Evolutionary conservation across 2,329 filamentous ascomycete genomes (phyloP).

Genomic region (Didymella pinodella): DNA sequence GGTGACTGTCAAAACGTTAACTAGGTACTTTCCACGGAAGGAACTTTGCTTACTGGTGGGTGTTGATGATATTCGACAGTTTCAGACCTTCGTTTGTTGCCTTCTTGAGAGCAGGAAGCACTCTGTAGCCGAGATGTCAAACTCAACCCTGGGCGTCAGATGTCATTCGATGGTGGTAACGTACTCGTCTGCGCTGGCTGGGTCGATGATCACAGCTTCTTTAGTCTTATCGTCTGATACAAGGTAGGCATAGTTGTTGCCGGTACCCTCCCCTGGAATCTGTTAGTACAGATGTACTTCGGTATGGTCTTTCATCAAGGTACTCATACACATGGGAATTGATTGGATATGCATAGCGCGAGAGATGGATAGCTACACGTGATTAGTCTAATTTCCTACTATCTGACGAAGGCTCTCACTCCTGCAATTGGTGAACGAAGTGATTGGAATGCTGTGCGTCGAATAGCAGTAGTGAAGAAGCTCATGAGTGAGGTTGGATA

Average conservation of each 20-base stretch:
- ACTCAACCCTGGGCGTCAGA: neutral
- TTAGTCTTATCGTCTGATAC: conserved; percentile 60
- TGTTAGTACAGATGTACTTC: conserved; percentile 5
- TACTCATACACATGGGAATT: conserved; percentile 81
- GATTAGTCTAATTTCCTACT: conserved; percentile 28
- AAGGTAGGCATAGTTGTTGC: conserved; percentile 84
- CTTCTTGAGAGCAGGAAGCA: conserved; percentile 73
- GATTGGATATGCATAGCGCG: conserved; percentile 84
- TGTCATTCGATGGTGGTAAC: conserved; percentile 33
- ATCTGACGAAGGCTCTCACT: conserved; percentile 18
- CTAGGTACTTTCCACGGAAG: neutral
- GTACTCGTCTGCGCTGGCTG: conserved; percentile 79
- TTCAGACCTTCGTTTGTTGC: conserved; percentile 80
- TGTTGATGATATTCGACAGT: conserved; percentile 90
- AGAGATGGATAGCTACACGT: conserved; percentile 37
- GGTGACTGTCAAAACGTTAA: conserved; percentile 69
- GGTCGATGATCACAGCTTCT: conserved; percentile 73
- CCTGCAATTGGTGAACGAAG: conserved; percentile 30
- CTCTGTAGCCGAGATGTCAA: conserved; percentile 53
- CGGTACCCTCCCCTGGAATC: conserved; percentile 72
- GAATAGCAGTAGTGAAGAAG: conserved; percentile 40
- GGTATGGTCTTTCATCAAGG: conserved; percentile 18
- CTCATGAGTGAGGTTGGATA: conserved; percentile 41
- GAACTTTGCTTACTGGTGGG: conserved; percentile 75
- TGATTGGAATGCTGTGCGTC: conserved; percentile 34